Base-by-base conservation (phyloP, 257 asterid species). In the Solanum paucissectum region DNA sequence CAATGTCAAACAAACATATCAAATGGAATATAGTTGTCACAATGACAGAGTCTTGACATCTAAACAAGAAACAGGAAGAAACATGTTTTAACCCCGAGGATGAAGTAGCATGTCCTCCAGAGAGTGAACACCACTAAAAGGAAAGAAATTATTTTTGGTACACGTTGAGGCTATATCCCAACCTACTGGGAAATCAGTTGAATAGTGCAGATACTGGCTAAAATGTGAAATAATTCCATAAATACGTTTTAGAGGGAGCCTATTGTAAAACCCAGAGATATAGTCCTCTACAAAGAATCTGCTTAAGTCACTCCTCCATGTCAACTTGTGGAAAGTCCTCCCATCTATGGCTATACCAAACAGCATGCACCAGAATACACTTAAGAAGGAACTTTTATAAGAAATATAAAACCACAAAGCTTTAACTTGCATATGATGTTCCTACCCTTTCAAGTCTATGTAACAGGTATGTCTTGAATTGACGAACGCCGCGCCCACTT, bases 401-500 rank as follows among this genome's bases (percentile, higher is more conserved):
- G 83, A 32, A 79, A 72, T 64, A 82, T 27, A 72, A 64, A 68
- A 40, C 68, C 84, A 72, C 49, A 68, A 37, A 86, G 83, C 87
- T 89, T 81, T 27, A 74, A 87, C 89, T 89, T 58, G 84, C 89
- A 88, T 72, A 87, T 83, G 84, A 83, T 66, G 83, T 66, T 44
- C 87, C 71, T 91, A 94, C 99, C 98, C 76, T 91, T 94, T 94
- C 93, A 88, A 96, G 98, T 90, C 96, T 94, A 88, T 94, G 97
- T 49, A 95, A 89, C 85, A 97, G 93, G 91, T 94, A 94, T 71
- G 99, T 97, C 94, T 97, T 96, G 89, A 97, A 96, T 89, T 97
- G 99, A 46, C 99, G 96, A 91, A 97, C 98, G 82, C 99, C 99
- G 71, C 98, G 93, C 36, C 99, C 99, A 88, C 88, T 93, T 90